Base-by-base conservation (phyloP, 2,329 filamentous ascomycete species). In the Beauveria scarabaeidicola region DNA sequence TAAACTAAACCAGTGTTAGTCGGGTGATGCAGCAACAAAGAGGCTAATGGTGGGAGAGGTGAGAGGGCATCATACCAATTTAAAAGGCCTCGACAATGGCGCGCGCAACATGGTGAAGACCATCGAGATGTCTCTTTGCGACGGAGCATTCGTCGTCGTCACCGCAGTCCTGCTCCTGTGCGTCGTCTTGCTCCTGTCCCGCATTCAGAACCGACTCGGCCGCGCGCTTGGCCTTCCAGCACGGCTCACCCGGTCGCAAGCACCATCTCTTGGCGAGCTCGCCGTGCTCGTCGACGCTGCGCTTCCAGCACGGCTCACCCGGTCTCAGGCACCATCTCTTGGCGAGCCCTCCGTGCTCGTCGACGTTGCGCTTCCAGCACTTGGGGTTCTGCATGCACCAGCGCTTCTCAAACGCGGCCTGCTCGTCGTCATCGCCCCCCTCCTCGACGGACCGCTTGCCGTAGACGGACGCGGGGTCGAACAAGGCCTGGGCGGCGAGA, bases 231-330 rank as follows among this genome's bases (percentile, higher is more conserved):
- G 69, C 19, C 44, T 56, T 56, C 53, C 53, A 56, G 53, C 52
- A 54, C 1, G 52, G 52, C 25, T 54, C 10, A 5, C 15, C 25
- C 3, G 40, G 52, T 13, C 17, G 8, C 23, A 54, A 1, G 48
- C 48, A 51, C 48, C 48, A 51, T 4, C 48, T 4, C 48, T 51
- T 51, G 48, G 48, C 27, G n/a, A 51, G n/a, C 5, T 36, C 48
- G 25, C 36, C 48, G n/a, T 51, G 48, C n/a, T 36, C n/a, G 3
- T 32, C 48, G 48, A 51, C 48, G n/a, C 27, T 5, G 48, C 48
- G 48, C 64, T 75, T 75, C 66, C 67, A 69, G 71, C 77, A 79
- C n/a, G 69, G 65, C 61, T 74, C 69, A 38, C 77, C 76, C 32
- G 68, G 69, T 41, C 69, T 66, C 62, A 70, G 63, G 66, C 77